These are phyloP conservation scores for Teunomyces lycoperdinae DNA, from an alignment of 805 yeast species.

Conservation along the genomic window DNA sequence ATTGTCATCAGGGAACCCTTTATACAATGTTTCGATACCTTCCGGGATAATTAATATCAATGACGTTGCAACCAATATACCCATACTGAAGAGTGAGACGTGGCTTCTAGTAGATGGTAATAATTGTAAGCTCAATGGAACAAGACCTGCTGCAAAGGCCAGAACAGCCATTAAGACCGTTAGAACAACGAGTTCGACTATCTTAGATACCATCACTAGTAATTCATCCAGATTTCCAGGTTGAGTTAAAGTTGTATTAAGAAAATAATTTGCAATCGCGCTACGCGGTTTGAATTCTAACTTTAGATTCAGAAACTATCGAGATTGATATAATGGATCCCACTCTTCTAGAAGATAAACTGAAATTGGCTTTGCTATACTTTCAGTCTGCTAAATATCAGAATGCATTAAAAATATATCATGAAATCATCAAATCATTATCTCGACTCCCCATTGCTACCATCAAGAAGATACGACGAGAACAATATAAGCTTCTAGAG, in stretches of 20 bases:
- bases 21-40: constrained; percentile 49
- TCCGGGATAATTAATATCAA: constrained; percentile 63
- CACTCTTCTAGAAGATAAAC: constrained; percentile 26
- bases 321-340: constrained; percentile 11
- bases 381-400: constrained; percentile 28
- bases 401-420: constrained; percentile 27
- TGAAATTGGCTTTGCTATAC: constrained; percentile 19
- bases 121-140: constrained; percentile 26
- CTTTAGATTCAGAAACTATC: not conserved
- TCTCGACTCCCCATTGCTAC: constrained; percentile 10
- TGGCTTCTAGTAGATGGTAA: constrained; percentile 28
- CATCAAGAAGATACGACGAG: constrained; percentile 14
- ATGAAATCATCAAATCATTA: constrained; percentile 20
- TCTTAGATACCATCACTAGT: not conserved
- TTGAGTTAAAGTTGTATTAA: not conserved
- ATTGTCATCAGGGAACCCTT: constrained; percentile 15
- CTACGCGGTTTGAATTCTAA: not conserved
- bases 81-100: constrained; percentile 54
- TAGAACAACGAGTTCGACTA: constrained; percentile 8
- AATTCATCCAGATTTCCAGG: not conserved
- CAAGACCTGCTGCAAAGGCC: constrained; percentile 19
- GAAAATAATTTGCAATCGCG: constrained; percentile 1
- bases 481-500: constrained; percentile 17
- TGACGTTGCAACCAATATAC: constrained; percentile 60
- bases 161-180: constrained; percentile 17